phyloP scores from a whole-genome alignment of 2,329 filamentous ascomycete genomes.

The Alternaria atra region DNA sequence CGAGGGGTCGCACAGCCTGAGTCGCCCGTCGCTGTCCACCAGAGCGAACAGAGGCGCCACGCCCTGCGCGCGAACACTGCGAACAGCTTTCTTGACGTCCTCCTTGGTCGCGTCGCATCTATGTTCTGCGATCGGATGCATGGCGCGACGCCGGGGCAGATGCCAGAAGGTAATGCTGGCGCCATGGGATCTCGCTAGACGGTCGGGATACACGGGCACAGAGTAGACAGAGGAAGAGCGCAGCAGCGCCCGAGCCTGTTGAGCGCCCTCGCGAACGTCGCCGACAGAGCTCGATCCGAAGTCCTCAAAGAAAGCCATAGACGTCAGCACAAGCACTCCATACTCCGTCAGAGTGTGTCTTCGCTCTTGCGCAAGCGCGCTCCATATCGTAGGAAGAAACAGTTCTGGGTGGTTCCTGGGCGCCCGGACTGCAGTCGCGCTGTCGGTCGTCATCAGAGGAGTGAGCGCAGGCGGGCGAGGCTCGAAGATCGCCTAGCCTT shows the following conservation, averaged over 20 bases:
- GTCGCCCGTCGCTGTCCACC: slow-evolving; percentile 3
- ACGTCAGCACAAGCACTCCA: slow-evolving; percentile 2
- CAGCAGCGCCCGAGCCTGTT: background rate
- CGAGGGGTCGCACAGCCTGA: slow-evolving; percentile 1
- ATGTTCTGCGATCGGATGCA: background rate
- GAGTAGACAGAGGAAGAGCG: slow-evolving; percentile 6
- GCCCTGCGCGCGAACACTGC: background rate
- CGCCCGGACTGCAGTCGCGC: background rate
- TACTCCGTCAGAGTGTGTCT: slow-evolving; percentile 10
- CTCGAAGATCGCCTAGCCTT: slow-evolving; percentile 7
- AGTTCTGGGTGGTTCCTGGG: background rate
- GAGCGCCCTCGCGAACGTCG: background rate
- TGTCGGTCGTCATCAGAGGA: slow-evolving; percentile 9
- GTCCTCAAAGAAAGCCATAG: slow-evolving; percentile 4
- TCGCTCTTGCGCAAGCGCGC: slow-evolving; percentile 7
- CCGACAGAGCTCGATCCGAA: background rate
- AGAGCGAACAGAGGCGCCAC: slow-evolving; percentile 10
- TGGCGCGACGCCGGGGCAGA: background rate
- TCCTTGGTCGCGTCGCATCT: background rate
- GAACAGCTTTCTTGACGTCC: background rate
- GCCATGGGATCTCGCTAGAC: background rate
- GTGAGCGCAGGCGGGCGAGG: slow-evolving; percentile 6
- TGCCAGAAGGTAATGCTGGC: slow-evolving; percentile 9
- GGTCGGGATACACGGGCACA: background rate
- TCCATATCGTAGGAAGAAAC: slow-evolving; percentile 14